Base-by-base conservation (phyloP, 257 asterid species). In the Phtheirospermum japonicum region DNA sequence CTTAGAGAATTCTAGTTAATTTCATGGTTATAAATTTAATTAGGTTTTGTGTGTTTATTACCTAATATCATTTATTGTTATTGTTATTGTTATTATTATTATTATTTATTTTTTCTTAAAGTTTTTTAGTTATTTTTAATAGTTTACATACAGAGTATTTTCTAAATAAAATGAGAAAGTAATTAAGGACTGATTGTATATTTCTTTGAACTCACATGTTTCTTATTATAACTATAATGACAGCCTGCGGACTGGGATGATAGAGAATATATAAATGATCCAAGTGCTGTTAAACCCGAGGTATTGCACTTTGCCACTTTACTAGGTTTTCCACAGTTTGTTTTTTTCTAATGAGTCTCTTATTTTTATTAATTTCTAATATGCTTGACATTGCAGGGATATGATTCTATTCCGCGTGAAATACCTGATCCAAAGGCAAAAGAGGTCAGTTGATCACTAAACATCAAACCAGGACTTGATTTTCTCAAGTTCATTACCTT, bases 191-290 rank as follows among this genome's bases (percentile, higher is more conserved):
- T 19, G 54, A 42, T 43, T 52, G 26, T 61, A 26, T 62, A 51
- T 62, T 48, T 11, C 9, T 59, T 66, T 46, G 18, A 59, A 16
- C 66, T 64, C 9, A 45, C 53, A 11, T 69, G 53, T 18, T n/a
- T 57, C 40, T 51, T 49, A 28, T 26, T 57, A 7, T 52, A 73
- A 76, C 63, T 46, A 46, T 51, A 13, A 9, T 55, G 63, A 68
- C 83, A 90, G 98, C 98, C 98, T 62, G 91, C 86, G 3, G 96
- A 90, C 74, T 90, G 98, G 98, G 98, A 90, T 26, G 98, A 90
- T 31, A 75, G 89, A 70, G 98, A 90, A 75, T 88, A 90, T 61
- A 85, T 89, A 53, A 83, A 86, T 53, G 95, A 89, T 77, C 97
- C 95, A 58, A 74, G 83, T 73, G 82, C 69, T 30, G 85, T 79